Evolutionary conservation across 129 eudicot genomes (phyloP).

Genomic region (Scalesia atractyloides): DNA sequence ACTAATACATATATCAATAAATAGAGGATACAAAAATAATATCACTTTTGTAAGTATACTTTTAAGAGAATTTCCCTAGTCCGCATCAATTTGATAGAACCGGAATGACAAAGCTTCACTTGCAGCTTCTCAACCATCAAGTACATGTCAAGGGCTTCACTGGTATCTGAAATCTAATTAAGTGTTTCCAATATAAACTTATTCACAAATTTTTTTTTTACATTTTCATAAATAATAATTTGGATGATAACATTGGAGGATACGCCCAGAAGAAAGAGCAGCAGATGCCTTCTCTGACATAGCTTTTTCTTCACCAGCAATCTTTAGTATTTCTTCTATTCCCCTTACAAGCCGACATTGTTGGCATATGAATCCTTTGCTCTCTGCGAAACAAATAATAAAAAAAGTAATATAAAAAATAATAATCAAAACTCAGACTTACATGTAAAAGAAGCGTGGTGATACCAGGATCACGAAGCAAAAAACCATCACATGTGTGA

Average conservation of each 20-base stretch:
- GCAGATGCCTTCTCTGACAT: slow-evolving; percentile 64
- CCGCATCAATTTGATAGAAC: slow-evolving; percentile 68
- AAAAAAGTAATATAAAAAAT: slow-evolving; percentile 7
- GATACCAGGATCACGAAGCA: slow-evolving; percentile 86
- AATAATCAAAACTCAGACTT: slow-evolving; percentile 17
- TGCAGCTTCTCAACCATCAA: slow-evolving; percentile 75
- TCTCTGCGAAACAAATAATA: slow-evolving; percentile 40
- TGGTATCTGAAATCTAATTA: slow-evolving; percentile 59
- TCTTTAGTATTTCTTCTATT: slow-evolving; percentile 59
- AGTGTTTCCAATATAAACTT: slow-evolving; percentile 11
- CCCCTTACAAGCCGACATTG: slow-evolving; percentile 69
- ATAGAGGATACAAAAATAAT: neutral
- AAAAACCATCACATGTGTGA: slow-evolving; percentile 64
- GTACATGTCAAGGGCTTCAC: slow-evolving; percentile 56
- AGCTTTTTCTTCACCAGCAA: slow-evolving; percentile 54
- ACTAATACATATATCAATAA: neutral
- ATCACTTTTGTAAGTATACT: slow-evolving; percentile 34
- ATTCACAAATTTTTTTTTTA: neutral
- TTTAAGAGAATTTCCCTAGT: slow-evolving; percentile 75
- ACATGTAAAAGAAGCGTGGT: slow-evolving; percentile 1
- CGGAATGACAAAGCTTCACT: slow-evolving; percentile 58
- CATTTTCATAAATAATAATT: neutral
- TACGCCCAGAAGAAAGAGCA: slow-evolving; percentile 59
- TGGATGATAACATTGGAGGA: slow-evolving; percentile 45
- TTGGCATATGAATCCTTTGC: slow-evolving; percentile 77